Evolutionary conservation across 2,329 filamentous ascomycete genomes (phyloP).

Genomic region (Thermoascus crustaceus): DNA sequence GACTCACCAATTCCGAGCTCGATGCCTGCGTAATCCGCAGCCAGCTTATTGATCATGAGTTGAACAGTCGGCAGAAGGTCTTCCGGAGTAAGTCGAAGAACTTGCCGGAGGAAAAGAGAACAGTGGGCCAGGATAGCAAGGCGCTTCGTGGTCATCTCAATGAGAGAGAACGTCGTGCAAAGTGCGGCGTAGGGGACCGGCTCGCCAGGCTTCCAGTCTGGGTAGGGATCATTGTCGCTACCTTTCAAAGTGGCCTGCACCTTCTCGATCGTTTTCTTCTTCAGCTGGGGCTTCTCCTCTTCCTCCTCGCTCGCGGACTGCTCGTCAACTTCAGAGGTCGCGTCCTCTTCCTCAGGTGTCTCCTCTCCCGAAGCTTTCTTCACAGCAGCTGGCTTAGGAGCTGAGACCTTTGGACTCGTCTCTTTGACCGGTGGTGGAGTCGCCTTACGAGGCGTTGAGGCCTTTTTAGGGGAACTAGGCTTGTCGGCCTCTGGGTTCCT

Average conservation of each 20-base stretch:
- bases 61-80: constrained; percentile 83
- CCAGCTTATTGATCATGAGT: constrained; percentile 96
- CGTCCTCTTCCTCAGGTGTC: constrained; percentile 21
- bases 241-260: constrained; percentile 67
- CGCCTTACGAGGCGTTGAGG: constrained; percentile 15
- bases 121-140: constrained; percentile 83
- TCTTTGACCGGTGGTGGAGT: constrained; percentile 8
- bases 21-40: constrained; percentile 91
- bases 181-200: constrained; percentile 92
- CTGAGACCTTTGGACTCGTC: constrained; percentile 13
- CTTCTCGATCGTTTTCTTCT: constrained; percentile 69
- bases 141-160: constrained; percentile 90
- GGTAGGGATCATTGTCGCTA: constrained; percentile 70
- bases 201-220: constrained; percentile 83
- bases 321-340: constrained; percentile 24
- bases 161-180: constrained; percentile 86
- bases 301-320: constrained; percentile 44
- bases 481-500: constrained; percentile 20
- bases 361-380: constrained; percentile 42
- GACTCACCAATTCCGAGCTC: constrained; percentile 98
- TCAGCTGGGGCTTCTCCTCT: constrained; percentile 60
- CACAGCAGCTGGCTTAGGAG: too few species aligned
- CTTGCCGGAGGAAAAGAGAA: constrained; percentile 82
- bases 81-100: constrained; percentile 79
- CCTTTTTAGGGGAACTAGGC: constrained; percentile 23